Base-by-base conservation (phyloP, 306 rosid genomes). In the Psophocarpus tetragonolobus region DNA sequence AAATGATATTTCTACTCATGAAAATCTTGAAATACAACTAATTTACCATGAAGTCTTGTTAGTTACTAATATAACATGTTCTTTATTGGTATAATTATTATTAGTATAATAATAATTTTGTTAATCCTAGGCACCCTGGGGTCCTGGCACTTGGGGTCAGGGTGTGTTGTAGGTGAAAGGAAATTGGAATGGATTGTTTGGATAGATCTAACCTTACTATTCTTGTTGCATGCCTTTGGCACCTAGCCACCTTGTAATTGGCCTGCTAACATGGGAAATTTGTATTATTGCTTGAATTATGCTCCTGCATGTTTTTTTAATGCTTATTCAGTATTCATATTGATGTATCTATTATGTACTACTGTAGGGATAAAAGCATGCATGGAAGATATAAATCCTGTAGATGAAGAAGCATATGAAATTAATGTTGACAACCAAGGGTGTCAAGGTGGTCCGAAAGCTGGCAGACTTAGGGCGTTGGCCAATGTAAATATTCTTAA, bases 361-460 rank as follows among this genome's bases (percentile, higher is more conserved):
- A 61, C 80, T 87, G 87, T 76, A 95, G 97, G 99, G 99, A 56
- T 92, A 62, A 89, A 82, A 75, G 96, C 91, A 69, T 88, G 94
- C 87, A 82, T 89, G 71, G 90, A 86, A 81, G 85, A 54, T 18
- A 82, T 48, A 70, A 60, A 68, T 71, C 88, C 65, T 33, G 87
- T 92, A 75, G 87, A 87, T 3, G 98, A 96, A 81, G 96, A 88
- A 61, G 89, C 88, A 17, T 96, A 82, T 76, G 98, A 96, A 86
- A 80, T 96, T 74, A 26, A 70, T 75, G 90, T 91, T 36, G 99
- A 96, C 81, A 92, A 93, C 85, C 81, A 92, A 14, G 98, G 99
- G 48, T 81, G 98, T 76, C 68, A 71, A 20, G 86, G 88, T 85
- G 97, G 97, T 84, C 94, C 99, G 9, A 92, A 84, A 81, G 73